Conservation (phyloP, 805 yeast genomes). For the Lachancea cidri region DNA sequence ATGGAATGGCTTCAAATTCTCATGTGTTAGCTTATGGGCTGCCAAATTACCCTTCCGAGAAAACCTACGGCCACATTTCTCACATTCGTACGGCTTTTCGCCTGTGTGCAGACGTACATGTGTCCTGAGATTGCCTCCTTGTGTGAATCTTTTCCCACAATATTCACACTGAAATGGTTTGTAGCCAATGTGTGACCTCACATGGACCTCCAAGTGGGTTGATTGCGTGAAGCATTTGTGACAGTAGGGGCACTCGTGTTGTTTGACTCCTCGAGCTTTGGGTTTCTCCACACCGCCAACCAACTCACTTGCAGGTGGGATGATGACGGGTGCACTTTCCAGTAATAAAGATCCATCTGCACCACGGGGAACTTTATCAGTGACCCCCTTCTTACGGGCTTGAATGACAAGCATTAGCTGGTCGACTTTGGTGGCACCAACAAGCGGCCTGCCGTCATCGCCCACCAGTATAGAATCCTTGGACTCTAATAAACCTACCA, state of each 20-base stretch:
- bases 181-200: conserved; percentile 79
- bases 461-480: conserved; percentile 6
- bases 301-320: conserved; percentile 56
- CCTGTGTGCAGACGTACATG: conserved; percentile 87
- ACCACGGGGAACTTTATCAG: conserved; percentile 56
- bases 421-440: conserved; percentile 88
- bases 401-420: conserved; percentile 87
- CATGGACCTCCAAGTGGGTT: conserved; percentile 89
- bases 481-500: conserved; percentile 6
- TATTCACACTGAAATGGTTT: conserved; percentile 77
- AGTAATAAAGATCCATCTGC: conserved; percentile 61
- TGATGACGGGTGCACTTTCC: conserved; percentile 44
- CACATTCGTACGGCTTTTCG: conserved; percentile 84
- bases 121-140: conserved; percentile 84
- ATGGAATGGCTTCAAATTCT: conserved; percentile 67
- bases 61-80: conserved; percentile 67
- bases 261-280: conserved; percentile 38
- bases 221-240: conserved; percentile 76
- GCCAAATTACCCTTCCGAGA: conserved; percentile 90
- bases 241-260: conserved; percentile 72
- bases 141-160: conserved; percentile 81
- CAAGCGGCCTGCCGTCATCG: conserved; percentile 62
- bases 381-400: conserved; percentile 74
- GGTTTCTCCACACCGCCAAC: conserved; percentile 81
- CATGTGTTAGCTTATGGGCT: conserved; percentile 81